Percentiles rank a stretch among this genome's conserved stretches.
Evolutionary conservation across 2,329 filamentous ascomycete species (phyloP).

Genomic region (Penicillium sp.): DNA sequence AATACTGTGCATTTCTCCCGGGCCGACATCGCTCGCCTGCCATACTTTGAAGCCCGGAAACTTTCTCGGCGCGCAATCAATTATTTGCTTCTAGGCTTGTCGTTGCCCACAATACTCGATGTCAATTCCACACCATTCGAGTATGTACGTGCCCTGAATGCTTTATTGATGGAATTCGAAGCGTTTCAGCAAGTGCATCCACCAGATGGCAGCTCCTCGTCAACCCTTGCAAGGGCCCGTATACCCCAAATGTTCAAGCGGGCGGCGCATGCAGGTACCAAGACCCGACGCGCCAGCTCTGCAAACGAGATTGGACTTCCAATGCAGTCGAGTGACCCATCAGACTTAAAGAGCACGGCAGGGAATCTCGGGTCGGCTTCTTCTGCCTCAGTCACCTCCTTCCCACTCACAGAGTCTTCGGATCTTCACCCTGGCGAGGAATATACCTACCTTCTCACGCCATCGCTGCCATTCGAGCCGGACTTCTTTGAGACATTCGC

Average conservation of each 20-base stretch:
- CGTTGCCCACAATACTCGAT: conserved; percentile 84
- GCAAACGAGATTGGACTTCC: conserved; percentile 59
- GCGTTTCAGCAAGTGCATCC: conserved; percentile 85
- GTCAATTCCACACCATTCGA: conserved; percentile 75
- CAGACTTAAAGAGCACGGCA: conserved; percentile 47
- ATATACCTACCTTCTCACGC: conserved; percentile 86
- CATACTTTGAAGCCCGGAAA: conserved; percentile 80
- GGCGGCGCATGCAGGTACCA: conserved; percentile 55
- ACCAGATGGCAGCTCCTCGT: conserved; percentile 66
- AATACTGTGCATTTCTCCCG: conserved; percentile 92
- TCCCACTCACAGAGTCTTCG: conserved; percentile 48
- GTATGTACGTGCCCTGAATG: conserved; percentile 81
- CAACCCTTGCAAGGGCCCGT: conserved; percentile 70
- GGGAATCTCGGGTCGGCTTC: conserved; percentile 40
- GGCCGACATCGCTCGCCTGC: conserved; percentile 72
- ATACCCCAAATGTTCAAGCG: conserved; percentile 82
- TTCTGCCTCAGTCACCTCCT: conserved; percentile 39
- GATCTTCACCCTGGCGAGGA: conserved; percentile 78
- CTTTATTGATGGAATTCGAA: conserved; percentile 86
- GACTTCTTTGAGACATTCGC: conserved; percentile 97
- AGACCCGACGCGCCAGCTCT: conserved; percentile 56
- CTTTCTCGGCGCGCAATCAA: conserved; percentile 88
- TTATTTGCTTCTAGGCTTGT: conserved; percentile 88
- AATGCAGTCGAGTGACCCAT: conserved; percentile 48
- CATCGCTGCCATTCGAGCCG: conserved; percentile 87